Conservation (phyloP, 345 rosid genomes). For the Diplotaxis tenuifolia region DNA sequence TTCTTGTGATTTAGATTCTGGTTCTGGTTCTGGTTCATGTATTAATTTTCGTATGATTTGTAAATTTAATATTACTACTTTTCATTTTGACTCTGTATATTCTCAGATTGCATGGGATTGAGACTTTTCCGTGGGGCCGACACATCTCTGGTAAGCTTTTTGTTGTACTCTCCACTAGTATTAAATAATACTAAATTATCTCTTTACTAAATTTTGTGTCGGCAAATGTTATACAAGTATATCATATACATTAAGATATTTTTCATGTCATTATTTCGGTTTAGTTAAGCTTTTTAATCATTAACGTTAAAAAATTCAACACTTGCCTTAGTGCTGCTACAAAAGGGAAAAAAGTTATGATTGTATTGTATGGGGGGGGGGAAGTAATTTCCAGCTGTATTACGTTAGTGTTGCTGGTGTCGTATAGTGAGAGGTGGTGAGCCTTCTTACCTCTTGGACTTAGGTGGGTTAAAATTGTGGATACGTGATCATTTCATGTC, state of each 20-base stretch:
- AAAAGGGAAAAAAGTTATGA: constrained; percentile 18
- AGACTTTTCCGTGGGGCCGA: constrained; percentile 63
- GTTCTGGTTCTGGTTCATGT: not conserved
- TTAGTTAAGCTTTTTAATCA: constrained; percentile 21
- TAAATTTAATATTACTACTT: constrained; percentile 14
- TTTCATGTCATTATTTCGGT: constrained; percentile 5
- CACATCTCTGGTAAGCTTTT: constrained; percentile 55
- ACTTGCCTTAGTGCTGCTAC: constrained; percentile 33
- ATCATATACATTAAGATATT: not conserved
- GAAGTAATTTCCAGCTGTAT: constrained; percentile 35
- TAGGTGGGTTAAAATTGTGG: constrained; percentile 10
- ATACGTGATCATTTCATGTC: constrained; percentile 21
- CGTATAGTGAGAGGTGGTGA: constrained; percentile 33
- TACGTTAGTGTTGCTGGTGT: constrained; percentile 34
- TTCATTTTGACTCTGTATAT: constrained; percentile 27
- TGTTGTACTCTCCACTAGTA: constrained; percentile 8
- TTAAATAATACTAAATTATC: not conserved
- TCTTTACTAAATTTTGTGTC: constrained; percentile 2
- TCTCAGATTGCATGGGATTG: constrained; percentile 68
- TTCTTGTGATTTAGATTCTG: constrained; percentile 21
- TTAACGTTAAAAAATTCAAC: not conserved
- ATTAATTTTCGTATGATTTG: constrained; percentile 9
- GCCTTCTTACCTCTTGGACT: constrained; percentile 21
- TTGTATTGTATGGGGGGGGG: constrained; percentile 3
- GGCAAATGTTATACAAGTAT: constrained; percentile 20